phyloP scores from a whole-genome alignment of 2,329 filamentous ascomycete species.

The Colletotrichum shisoi region DNA sequence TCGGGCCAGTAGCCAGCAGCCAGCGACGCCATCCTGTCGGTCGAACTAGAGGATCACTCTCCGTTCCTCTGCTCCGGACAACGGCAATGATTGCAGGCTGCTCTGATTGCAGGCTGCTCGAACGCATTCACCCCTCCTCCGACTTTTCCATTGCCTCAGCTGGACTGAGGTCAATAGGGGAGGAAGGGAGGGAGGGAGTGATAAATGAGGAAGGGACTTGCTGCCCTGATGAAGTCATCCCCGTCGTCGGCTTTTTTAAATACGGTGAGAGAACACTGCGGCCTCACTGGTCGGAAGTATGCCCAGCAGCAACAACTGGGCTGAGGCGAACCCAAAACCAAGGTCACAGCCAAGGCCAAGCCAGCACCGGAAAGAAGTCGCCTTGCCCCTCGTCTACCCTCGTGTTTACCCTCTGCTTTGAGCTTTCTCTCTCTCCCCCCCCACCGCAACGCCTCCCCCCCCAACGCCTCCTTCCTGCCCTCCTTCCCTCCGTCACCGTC shows the following conservation, averaged over 20 bases:
- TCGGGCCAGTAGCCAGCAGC: conserved; percentile 6
- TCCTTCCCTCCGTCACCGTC: not conserved
- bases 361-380: conserved; percentile 15
- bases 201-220: not conserved
- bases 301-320: conserved; percentile 10
- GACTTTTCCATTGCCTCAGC: not conserved
- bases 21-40: not conserved
- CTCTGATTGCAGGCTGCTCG: conserved; percentile 11
- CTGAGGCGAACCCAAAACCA: conserved; percentile 14
- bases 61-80: not conserved
- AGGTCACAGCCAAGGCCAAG: conserved; percentile 16
- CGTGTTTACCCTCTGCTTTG: conserved; percentile 42
- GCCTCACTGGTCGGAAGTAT: not conserved
- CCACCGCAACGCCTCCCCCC: conserved; percentile 3
- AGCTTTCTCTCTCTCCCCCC: conserved; percentile 43
- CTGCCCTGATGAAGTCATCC: conserved; percentile 32
- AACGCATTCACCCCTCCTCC: not conserved
- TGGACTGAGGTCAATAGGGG: conserved; percentile 22
- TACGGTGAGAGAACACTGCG: not conserved
- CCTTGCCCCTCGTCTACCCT: conserved; percentile 21
- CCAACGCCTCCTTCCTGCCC: conserved; percentile 19
- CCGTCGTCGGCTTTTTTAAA: conserved; percentile 18
- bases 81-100: conserved; percentile 6
- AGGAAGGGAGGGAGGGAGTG: not conserved
- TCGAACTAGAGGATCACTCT: not conserved